These are phyloP conservation scores for Chaetomium sp. DNA, from an alignment of 2,329 filamentous ascomycete genomes.

Conservation along the genomic window DNA sequence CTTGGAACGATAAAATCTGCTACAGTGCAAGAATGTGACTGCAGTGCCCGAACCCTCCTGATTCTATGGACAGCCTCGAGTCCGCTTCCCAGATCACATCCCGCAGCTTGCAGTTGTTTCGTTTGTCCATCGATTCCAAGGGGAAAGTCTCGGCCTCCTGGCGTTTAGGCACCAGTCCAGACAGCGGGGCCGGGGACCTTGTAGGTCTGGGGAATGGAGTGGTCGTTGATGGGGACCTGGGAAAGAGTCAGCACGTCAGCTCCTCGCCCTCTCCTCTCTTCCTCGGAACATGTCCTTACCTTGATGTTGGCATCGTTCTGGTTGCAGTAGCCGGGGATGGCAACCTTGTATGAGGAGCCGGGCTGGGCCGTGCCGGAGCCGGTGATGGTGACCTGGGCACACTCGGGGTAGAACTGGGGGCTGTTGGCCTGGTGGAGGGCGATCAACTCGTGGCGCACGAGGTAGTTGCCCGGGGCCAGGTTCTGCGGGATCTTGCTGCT, in stretches of 20 bases:
- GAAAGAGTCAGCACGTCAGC: slow-evolving; percentile 4
- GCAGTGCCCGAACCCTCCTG: not conserved
- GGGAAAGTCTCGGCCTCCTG: no score
- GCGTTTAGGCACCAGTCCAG: slow-evolving; percentile 28
- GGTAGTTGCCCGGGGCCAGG: slow-evolving; percentile 56
- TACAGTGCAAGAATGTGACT: not conserved
- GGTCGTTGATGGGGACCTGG: slow-evolving; percentile 37
- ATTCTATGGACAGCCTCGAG: no score
- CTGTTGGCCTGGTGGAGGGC: slow-evolving; percentile 57
- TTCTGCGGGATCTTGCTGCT: slow-evolving; percentile 53
- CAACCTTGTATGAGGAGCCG: slow-evolving; percentile 36
- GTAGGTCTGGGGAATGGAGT: slow-evolving; percentile 35
- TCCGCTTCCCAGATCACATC: no score
- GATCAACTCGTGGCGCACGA: slow-evolving; percentile 59
- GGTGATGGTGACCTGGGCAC: slow-evolving; percentile 55
- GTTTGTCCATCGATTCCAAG: no score
- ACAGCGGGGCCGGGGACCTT: slow-evolving; percentile 36
- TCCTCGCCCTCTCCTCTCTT: not conserved
- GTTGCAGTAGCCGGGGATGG: slow-evolving; percentile 39
- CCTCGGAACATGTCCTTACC: slow-evolving; percentile 26
- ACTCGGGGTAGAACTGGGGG: slow-evolving; percentile 57
- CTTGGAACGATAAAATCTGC: not conserved
- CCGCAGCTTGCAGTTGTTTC: no score
- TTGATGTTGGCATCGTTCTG: slow-evolving; percentile 37
- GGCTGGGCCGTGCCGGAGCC: slow-evolving; percentile 48